A percentile compares a stretch with the other conserved stretches of the same genome.
phyloP scores from a whole-genome alignment of 495 filamentous ascomycete species.

The Xylaria nigripes region DNA sequence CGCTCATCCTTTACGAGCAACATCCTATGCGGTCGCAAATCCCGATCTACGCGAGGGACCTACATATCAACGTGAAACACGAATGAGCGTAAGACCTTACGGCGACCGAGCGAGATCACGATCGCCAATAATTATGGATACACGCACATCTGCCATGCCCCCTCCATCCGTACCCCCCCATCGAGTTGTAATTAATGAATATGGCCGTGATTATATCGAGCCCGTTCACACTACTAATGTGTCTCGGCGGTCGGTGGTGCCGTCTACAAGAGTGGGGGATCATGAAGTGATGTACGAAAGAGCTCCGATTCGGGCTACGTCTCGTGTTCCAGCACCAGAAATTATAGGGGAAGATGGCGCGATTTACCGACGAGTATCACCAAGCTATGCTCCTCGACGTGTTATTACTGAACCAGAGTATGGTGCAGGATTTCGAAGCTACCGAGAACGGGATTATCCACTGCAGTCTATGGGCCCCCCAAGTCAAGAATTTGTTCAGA shows the following conservation, averaged over 20 bases:
- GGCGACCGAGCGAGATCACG: slow-evolving; percentile 49
- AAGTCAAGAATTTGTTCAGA: slow-evolving; percentile 36
- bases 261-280: slow-evolving; percentile 33
- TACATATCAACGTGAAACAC: slow-evolving; percentile 25
- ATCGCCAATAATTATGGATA: slow-evolving; percentile 48
- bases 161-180: slow-evolving; percentile 47
- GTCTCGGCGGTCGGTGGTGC: slow-evolving; percentile 36
- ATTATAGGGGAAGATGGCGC: slow-evolving; percentile 39
- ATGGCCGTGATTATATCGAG: slow-evolving; percentile 63
- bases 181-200: slow-evolving; percentile 61
- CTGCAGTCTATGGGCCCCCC: slow-evolving; percentile 34
- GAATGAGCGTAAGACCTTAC: slow-evolving; percentile 38
- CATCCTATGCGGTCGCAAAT: slow-evolving; percentile 55
- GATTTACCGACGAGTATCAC: slow-evolving; percentile 36
- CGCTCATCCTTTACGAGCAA: slow-evolving; percentile 45
- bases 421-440: slow-evolving; percentile 37
- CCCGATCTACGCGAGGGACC: slow-evolving; percentile 49
- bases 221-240: slow-evolving; percentile 39
- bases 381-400: slow-evolving; percentile 35
- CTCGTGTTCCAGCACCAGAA: slow-evolving; percentile 42
- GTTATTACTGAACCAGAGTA: slow-evolving; percentile 49
- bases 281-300: slow-evolving; percentile 41
- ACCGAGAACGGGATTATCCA: slow-evolving; percentile 45
- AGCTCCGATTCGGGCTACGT: slow-evolving; percentile 40
- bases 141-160: slow-evolving; percentile 41